Evolutionary conservation across 139 green algal species (phyloP).

Genomic region (Chlorella sp.): DNA sequence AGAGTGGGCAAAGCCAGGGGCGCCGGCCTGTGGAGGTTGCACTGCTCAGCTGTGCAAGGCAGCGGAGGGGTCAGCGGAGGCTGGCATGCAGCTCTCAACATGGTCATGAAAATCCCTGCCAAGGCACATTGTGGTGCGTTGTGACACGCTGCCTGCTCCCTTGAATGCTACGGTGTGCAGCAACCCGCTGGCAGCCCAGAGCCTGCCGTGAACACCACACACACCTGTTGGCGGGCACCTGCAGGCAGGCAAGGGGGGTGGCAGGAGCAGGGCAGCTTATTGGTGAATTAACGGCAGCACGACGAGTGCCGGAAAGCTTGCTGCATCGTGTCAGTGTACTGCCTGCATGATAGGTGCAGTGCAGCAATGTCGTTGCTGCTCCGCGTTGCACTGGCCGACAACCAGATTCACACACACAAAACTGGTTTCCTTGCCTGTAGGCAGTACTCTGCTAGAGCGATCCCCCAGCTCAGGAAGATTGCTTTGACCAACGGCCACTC

Average conservation of each 20-base stretch:
- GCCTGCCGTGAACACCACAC: neutral
- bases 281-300: too few relatives aligned
- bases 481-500: conserved; percentile 2
- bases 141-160: neutral
- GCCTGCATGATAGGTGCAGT: too few relatives aligned
- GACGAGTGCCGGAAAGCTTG: too few relatives aligned
- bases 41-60: too few relatives aligned
- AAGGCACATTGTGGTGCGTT: neutral
- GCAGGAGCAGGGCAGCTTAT: too few relatives aligned
- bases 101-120: too few relatives aligned
- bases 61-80: neutral
- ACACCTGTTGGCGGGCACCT: conserved; percentile 30
- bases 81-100: neutral
- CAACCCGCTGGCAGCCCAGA: too few relatives aligned
- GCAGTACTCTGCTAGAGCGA: conserved; percentile 30
- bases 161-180: neutral
- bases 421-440: neutral
- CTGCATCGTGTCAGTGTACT: too few relatives aligned
- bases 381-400: too few relatives aligned
- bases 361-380: too few relatives aligned
- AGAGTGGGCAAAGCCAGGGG: neutral
- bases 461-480: conserved; percentile 23
- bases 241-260: neutral
- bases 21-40: too few relatives aligned
- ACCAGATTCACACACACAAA: too few relatives aligned